Base-by-base conservation (phyloP, 805 yeast genomes). In the Candida awuae region DNA sequence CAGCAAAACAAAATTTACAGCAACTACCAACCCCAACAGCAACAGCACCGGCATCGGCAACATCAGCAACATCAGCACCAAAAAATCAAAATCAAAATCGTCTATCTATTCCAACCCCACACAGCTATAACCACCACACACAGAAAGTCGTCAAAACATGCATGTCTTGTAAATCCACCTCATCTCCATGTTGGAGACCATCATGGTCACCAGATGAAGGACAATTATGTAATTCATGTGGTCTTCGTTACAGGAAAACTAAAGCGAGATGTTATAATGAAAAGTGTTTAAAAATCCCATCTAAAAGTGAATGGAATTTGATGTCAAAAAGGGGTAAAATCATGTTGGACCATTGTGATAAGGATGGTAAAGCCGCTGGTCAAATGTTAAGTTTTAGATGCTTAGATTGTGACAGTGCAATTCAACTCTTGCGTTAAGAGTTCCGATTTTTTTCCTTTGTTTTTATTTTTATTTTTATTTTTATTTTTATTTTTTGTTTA, bases 141-240 rank as follows among this genome's bases (percentile, higher is more conserved):
- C n/a, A n/a, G n/a, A 36, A 25, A 26, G 17, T 17, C 47, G 32
- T 18, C 42, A 35, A 19, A 38, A 47, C 35, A 38, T 90, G 98
- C 56, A 78, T 90, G 21, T 85, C 96, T 6, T 90, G 98, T 62
- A 86, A 87, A 6, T 77, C 92, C 1, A 81, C 79, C 40, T 92
- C 84, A 50, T 84, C 94, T 6, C 98, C 98, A 4, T 90, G 98
- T 61, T 90, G 98, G 98, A 75, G 98, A 56, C 98, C 98, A 1
- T 82, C 94, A 5, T 90, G 98, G 98, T 79, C 90, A 3, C 68
- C 77, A 20, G 68, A 78, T 48, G 86, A 83, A 45, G 97, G 97
- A n/a, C 97, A 88, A 64, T 70, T 90, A 49, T 90, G 98, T 67
- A 90, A 90, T 58, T 85, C 96, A 1, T 90, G 98, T 63, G 98